Evolutionary conservation across 192 early-diverging fungal genomes (phyloP), one percentile per base, ranked within the genome.

Genomic region (Coemansia sp.): DNA sequence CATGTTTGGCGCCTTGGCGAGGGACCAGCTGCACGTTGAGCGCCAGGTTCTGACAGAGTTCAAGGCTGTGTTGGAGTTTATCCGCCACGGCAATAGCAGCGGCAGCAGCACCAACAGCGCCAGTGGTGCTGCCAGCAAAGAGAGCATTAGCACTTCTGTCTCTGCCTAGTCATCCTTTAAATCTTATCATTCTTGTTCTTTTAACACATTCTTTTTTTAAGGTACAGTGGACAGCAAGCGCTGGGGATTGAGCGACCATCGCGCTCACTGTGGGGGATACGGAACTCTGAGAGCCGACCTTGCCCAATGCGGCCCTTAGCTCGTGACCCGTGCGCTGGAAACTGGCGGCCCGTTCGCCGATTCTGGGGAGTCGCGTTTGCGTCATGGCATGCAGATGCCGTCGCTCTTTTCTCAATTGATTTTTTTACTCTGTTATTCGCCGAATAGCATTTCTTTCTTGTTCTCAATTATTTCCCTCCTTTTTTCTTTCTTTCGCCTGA

Each of bases 1-100:
- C 22, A 69, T 77, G 74, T 77, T 82, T 75, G 59, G 60, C 24
- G 68, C 71, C 14, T 51, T 81, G 24, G 78, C 71, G 6, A 57
- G 68, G 17, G 78, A 81, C 53, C 72, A 81, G 60, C 61, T 81
- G 72, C 58, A 60, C 9, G 59, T 74, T 19, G 78, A 85, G 63
- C 69, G 70, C 53, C 78, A 77, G 69, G 72, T 68, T 2, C 67
- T 77, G 40, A 49, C 41, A 29, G 83, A 85, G 56, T 49, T 73
- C 31, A 70, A 65, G 56, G 68, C 78, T 0, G 75, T 62, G 25
- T 68, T 85, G 40, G 83, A 76, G 9, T 78, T 73, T 62, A 65
- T 75, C 11, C 65, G 79, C 35, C 60, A 65, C 12, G 31, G 63
- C 22, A 64, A 29, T 40, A 46, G 41, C n/a, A 59, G 41, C 70